Conservation (phyloP, 352 stramenopile species). For the Plasmopara viticola region DNA sequence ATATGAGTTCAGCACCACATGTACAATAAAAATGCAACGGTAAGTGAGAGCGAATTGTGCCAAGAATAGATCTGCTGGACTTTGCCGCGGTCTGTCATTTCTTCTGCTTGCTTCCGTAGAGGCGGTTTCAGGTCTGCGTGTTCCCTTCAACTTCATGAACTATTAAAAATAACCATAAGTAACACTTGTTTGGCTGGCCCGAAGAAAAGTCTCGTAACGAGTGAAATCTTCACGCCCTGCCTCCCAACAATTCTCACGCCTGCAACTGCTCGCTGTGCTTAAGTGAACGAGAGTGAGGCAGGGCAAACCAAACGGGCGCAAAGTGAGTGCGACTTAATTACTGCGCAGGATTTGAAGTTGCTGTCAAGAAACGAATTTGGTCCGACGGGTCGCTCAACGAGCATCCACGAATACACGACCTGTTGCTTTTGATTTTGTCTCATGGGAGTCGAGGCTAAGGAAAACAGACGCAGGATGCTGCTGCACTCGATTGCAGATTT, state of each 20-base stretch:
- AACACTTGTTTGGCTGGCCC: conserved; percentile 14
- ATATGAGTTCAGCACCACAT: not conserved
- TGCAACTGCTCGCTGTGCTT: conserved; percentile 6
- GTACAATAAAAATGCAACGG: not conserved
- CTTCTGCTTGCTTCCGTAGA: not conserved
- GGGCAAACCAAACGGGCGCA: not conserved
- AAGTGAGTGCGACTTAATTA: not conserved
- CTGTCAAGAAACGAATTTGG: conserved; percentile 16
- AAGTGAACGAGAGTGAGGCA: conserved; percentile 8
- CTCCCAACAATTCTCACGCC: conserved; percentile 18
- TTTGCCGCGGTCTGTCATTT: not conserved
- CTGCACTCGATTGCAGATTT: conserved; percentile 35
- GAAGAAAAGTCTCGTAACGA: conserved; percentile 14
- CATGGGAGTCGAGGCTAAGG: conserved; percentile 35
- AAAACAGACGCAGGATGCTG: conserved; percentile 30
- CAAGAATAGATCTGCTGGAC: not conserved
- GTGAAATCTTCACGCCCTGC: conserved; percentile 21
- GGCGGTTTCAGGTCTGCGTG: conserved; percentile 9
- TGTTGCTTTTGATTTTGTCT: conserved; percentile 5
- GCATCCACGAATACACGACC: conserved; percentile 14
- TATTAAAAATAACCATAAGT: conserved; percentile 31
- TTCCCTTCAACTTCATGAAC: conserved; percentile 7
- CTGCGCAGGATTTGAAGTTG: conserved; percentile 4
- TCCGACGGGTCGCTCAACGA: conserved; percentile 17
- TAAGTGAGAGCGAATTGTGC: not conserved